These are phyloP conservation scores for Crithidia mellificae DNA, from an alignment of 208 protist genomes.

Conservation along the genomic window DNA sequence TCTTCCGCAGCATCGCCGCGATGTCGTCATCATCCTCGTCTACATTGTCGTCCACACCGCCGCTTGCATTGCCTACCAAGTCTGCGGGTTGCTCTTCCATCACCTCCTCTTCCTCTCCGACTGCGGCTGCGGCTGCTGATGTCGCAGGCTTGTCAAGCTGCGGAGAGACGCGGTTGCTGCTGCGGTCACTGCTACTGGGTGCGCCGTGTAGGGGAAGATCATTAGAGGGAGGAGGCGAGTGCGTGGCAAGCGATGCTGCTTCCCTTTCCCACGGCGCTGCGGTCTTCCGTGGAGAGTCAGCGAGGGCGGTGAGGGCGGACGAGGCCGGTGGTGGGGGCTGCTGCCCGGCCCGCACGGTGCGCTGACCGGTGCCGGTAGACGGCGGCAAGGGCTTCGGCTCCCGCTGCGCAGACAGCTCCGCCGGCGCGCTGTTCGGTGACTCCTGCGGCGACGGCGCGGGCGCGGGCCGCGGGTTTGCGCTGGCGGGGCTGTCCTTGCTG, in stretches of 20 bases:
- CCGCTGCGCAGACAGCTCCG: not conserved
- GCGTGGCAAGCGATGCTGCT: too few species aligned
- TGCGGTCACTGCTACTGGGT: too few species aligned
- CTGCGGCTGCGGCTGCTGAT: too few species aligned
- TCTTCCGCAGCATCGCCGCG: constrained; percentile 29
- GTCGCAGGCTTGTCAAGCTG: too few species aligned
- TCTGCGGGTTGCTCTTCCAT: too few species aligned
- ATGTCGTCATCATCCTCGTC: constrained; percentile 22
- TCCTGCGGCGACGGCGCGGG: not conserved
- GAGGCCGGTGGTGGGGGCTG: constrained; percentile 9
- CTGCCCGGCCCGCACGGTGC: not conserved
- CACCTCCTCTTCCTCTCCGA: constrained; percentile 14
- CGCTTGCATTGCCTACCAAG: too few species aligned
- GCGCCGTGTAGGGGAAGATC: too few species aligned
- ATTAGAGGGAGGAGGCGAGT: too few species aligned
- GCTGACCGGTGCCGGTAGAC: not conserved
- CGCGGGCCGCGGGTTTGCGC: not conserved
- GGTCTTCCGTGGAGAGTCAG: constrained; percentile 5
- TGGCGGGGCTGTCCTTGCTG: not conserved
- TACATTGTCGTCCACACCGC: too few species aligned
- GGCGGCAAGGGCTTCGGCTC: not conserved
- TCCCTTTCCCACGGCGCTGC: not conserved
- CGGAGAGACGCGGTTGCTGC: not conserved
- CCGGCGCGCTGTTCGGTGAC: not conserved
- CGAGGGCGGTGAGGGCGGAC: constrained; percentile 4